Conservation (phyloP, 345 rosid genomes). For the Cardamine occulta region DNA sequence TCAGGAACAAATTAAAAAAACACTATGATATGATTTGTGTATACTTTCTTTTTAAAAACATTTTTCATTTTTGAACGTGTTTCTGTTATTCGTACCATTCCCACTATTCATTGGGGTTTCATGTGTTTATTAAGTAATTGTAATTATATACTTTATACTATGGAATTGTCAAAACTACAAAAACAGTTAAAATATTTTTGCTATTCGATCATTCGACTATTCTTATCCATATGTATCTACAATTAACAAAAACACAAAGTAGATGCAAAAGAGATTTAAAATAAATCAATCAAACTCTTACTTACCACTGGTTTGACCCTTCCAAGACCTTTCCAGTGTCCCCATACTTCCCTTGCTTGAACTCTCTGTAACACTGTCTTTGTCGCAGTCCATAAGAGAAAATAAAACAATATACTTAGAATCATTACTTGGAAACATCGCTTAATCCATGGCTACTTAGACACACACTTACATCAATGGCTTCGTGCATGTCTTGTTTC, state of each 20-base stretch:
- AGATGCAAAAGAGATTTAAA: too few species aligned
- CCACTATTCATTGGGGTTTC: too few species aligned
- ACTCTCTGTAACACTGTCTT: constrained; percentile 66
- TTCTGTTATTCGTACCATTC: too few species aligned
- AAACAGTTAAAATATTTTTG: not conserved
- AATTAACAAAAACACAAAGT: not conserved
- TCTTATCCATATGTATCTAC: not conserved
- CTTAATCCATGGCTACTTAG: not conserved
- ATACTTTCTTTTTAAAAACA: too few species aligned
- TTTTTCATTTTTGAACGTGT: too few species aligned
- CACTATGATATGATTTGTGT: too few species aligned
- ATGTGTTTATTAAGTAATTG: too few species aligned
- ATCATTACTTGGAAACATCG: not conserved
- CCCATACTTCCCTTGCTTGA: constrained; percentile 68
- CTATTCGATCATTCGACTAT: not conserved
- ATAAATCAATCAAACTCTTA: constrained; percentile 24
- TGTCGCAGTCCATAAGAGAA: not conserved
- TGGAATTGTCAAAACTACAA: too few species aligned
- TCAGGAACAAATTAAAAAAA: too few species aligned
- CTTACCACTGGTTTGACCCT: constrained; percentile 78
- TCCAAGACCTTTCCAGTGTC: constrained; percentile 67
- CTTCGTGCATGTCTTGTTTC: constrained; percentile 72
- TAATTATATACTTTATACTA: too few species aligned
- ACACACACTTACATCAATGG: constrained; percentile 63
- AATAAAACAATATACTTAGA: not conserved